These are phyloP conservation scores for Nectriaceae sp. DNA, from an alignment of 2,329 filamentous ascomycete species.

Conservation along the genomic window DNA sequence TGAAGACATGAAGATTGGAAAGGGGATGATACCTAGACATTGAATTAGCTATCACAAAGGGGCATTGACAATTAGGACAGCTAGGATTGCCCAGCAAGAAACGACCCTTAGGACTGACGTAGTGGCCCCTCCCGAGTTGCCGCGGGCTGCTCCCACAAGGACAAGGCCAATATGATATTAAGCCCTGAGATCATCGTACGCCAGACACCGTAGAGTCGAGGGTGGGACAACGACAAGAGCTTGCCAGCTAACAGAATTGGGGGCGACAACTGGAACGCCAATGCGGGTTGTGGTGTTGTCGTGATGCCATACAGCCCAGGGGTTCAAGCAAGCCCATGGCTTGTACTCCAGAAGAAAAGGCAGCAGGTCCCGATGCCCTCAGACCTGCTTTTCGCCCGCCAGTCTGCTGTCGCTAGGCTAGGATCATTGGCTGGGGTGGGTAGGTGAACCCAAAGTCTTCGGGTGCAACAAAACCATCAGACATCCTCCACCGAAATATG, in stretches of 20 bases:
- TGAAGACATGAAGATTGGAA: too few species aligned
- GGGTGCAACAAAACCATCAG: too few species aligned
- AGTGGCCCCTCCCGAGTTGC: slow-evolving; percentile 25
- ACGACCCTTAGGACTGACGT: slow-evolving; percentile 23
- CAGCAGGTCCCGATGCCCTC: too few species aligned
- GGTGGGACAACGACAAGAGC: slow-evolving; percentile 24
- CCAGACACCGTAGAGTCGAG: slow-evolving; percentile 12
- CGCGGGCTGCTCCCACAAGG: slow-evolving; percentile 19
- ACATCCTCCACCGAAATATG: too few species aligned
- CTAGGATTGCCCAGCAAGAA: slow-evolving; percentile 23
- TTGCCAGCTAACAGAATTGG: slow-evolving; percentile 6
- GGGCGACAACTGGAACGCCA: neutral
- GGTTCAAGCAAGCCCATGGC: too few species aligned
- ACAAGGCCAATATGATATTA: slow-evolving; percentile 7
- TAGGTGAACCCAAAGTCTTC: too few species aligned
- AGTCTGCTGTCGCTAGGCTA: too few species aligned
- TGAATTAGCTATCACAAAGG: too few species aligned
- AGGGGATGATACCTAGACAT: slow-evolving; percentile 21
- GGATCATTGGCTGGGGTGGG: too few species aligned
- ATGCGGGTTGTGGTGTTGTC: slow-evolving; percentile 20
- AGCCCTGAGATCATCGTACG: slow-evolving; percentile 29
- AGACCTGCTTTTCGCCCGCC: too few species aligned
- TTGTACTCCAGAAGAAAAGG: too few species aligned
- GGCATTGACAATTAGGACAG: slow-evolving; percentile 27
- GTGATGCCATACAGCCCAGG: slow-evolving; percentile 28